A percentile compares a stretch with the other conserved stretches of the same genome.
Evolutionary conservation across 805 yeast species (phyloP).

Genomic region (Kazachstania psychrophila): DNA sequence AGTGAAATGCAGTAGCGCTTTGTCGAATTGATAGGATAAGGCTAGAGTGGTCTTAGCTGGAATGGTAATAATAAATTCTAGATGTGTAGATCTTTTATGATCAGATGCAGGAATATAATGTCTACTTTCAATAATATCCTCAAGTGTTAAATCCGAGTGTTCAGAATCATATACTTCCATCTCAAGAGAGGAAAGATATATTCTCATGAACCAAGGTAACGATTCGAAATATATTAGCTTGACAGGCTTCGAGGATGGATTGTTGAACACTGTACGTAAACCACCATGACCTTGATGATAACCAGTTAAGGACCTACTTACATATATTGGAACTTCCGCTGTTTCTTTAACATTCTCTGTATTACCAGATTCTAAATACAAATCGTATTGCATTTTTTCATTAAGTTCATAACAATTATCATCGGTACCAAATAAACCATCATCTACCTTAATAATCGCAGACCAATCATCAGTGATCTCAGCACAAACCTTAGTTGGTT

Average conservation of each 20-base stretch:
- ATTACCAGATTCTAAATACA: slow-evolving; percentile 33
- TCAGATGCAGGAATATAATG: slow-evolving; percentile 72
- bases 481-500: slow-evolving; percentile 33
- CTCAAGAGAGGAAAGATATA: slow-evolving; percentile 63
- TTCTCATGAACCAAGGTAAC: slow-evolving; percentile 86
- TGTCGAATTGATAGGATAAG: slow-evolving; percentile 73
- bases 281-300: slow-evolving; percentile 90
- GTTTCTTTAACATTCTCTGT: slow-evolving; percentile 36
- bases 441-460: slow-evolving; percentile 23
- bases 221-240: slow-evolving; percentile 63
- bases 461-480: slow-evolving; percentile 43
- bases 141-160: slow-evolving; percentile 12
- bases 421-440: slow-evolving; percentile 24
- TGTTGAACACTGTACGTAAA: slow-evolving; percentile 65
- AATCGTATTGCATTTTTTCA: slow-evolving; percentile 19
- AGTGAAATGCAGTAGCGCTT: slow-evolving; percentile 69
- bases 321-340: slow-evolving; percentile 52
- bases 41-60: slow-evolving; percentile 59
- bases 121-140: slow-evolving; percentile 39
- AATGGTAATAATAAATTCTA: slow-evolving; percentile 55
- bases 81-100: slow-evolving; percentile 69
- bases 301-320: slow-evolving; percentile 83
- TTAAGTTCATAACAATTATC: slow-evolving; percentile 33
- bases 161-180: slow-evolving; percentile 26
- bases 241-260: slow-evolving; percentile 45